These are phyloP conservation scores for Coemansia sp. DNA, from an alignment of 192 early-diverging fungal species.

Conservation along the genomic window DNA sequence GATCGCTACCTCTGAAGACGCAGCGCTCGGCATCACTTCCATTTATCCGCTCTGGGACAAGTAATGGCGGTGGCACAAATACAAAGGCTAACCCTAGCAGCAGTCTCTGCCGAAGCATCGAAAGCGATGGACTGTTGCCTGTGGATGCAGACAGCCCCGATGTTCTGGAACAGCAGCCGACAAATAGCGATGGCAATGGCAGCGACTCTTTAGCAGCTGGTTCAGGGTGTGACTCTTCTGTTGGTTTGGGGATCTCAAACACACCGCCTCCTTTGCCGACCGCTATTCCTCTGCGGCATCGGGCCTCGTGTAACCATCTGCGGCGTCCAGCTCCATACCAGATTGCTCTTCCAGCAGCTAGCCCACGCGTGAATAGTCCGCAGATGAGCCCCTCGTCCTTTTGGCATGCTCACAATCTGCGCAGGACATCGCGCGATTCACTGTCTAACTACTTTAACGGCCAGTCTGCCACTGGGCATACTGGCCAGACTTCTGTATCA, in stretches of 20 bases:
- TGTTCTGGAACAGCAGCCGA: neutral
- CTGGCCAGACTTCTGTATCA: neutral
- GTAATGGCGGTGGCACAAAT: neutral
- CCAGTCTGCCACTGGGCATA: constrained; percentile 10
- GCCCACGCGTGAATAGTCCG: constrained; percentile 44
- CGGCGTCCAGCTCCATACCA: constrained; percentile 52
- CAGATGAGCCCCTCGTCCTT: constrained; percentile 45
- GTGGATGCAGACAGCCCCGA: neutral
- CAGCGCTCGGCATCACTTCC: constrained; percentile 55
- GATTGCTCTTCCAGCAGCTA: constrained; percentile 24
- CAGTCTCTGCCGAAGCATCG: constrained; percentile 36
- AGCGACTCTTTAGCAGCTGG: constrained; percentile 7
- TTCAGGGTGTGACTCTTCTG: neutral
- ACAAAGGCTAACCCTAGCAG: constrained; percentile 32
- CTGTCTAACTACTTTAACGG: constrained; percentile 15
- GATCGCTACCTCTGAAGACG: constrained; percentile 39
- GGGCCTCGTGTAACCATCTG: constrained; percentile 43
- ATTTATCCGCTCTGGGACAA: constrained; percentile 31
- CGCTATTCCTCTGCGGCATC: constrained; percentile 41
- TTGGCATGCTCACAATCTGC: constrained; percentile 36
- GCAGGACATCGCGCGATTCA: constrained; percentile 46
- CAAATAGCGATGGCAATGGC: neutral
- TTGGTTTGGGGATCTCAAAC: constrained; percentile 34
- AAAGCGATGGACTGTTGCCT: constrained; percentile 8
- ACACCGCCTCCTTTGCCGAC: constrained; percentile 23